Evolutionary conservation across 2,329 filamentous ascomycete species (phyloP), one percentile per base, ranked within the genome.

Genomic region (Ceratocystis papillata): DNA sequence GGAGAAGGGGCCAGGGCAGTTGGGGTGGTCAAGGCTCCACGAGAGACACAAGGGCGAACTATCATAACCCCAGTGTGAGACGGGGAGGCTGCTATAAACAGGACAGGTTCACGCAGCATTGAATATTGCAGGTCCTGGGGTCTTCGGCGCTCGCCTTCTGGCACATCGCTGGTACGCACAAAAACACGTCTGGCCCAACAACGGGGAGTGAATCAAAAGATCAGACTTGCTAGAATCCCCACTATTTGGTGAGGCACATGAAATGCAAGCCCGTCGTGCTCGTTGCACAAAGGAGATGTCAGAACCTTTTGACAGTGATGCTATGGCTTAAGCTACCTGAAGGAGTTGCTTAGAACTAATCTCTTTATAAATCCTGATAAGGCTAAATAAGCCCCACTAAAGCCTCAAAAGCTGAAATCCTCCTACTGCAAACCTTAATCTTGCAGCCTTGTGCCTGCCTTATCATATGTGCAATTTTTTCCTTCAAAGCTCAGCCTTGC

Each of bases 91-190:
- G 37, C 10, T 15, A 41, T 41, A 5, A 41, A 15, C 22, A 37
- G n/a, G 55, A 59, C 28, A 59, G 17, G 28, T n/a, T 59, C 30
- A n/a, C 55, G 15, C 17, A 59, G 10, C 55, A 25, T 59, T 17
- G 28, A 8, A n/a, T 5, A 37, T 15, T 5, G 28, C 55, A 59
- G 20, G n/a, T 37, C 17, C 28, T 37, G n/a, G 55, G 25, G 5
- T 41, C 10, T 33, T n/a, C 55, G 55, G 28, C 55, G 7, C 55
- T 59, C 55, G 55, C 55, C 55, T 59, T 59, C 28, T 59, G 55
- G 25, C 17, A 59, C 55, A 59, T 33, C 12, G 55, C 7, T 25
- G 28, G 10, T 15, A 41, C 37, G 6, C 30, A 33, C 6, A 1
- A 33, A 33, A 33, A 33, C 30, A 33, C 6, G 10, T 41, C 37